Base-by-base conservation (phyloP, 371 early-diverging fungal genomes). In the Syncephalastrum monosporum region DNA sequence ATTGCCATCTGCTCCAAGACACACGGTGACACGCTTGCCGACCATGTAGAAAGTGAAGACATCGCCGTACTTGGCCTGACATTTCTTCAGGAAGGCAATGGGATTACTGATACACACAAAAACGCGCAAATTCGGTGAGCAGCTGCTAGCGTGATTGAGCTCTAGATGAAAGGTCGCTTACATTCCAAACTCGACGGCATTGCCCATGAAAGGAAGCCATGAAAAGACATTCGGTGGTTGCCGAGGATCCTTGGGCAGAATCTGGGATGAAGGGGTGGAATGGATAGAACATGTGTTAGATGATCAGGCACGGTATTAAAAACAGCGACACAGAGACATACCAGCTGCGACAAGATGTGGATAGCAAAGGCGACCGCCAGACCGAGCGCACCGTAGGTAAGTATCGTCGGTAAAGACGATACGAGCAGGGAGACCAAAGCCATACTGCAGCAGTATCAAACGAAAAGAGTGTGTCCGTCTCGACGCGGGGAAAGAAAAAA, bases 11-110 rank as follows among this genome's bases (percentile, higher is more conserved):
- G 90, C 79, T 44, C 93, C 95, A 47, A 97, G 72, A 58, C 90
- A 90, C 42, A 88, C 89, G 1, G 97, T 95, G 77, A 96, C 91
- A 59, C 84, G 84, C 65, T 89, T 88, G 52, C 96, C 96, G 60
- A 94, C 84, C 93, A 98, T 91, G 48, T 90, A 70, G 63, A 95
- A 95, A 12, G 97, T 95, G 74, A 91, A 98, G 50, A 88, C 76
- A 78, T 96, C 95, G 65, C 97, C 97, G 62, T 93, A 90, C 73
- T 89, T 74, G 50, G 74, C 64, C 61, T 76, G 80, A 47, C 75
- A 76, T 5, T 90, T 79, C 59, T 80, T 81, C 56, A 95, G 82
- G 65, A 96, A 97, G 55, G 81, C 69, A 68, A 98, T 82, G 25
- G 98, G 97, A 65, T 93, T 83, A 29, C 77, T 79, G 27, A 27